A percentile compares a stretch with the other conserved stretches of the same genome.
phyloP scores from a whole-genome alignment of 768 basidiomycete species.

The Termitomyces sp. region DNA sequence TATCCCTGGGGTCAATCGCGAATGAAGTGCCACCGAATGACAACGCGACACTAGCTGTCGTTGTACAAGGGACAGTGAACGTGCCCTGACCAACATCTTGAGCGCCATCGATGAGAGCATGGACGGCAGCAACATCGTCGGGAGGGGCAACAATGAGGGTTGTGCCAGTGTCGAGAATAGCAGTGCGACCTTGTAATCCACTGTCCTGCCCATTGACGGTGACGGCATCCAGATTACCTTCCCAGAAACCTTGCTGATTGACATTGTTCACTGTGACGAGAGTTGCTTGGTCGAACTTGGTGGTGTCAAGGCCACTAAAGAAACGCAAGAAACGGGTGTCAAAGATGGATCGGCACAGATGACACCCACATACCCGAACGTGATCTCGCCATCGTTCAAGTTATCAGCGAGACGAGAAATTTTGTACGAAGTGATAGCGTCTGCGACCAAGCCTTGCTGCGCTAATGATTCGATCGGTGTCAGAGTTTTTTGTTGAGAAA shows the following conservation, averaged over 20 bases:
- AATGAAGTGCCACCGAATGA: constrained; percentile 44
- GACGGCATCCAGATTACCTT: constrained; percentile 57
- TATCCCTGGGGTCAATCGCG: constrained; percentile 61
- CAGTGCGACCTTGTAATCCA: constrained; percentile 58
- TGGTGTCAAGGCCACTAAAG: constrained; percentile 53
- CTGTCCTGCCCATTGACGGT: constrained; percentile 53
- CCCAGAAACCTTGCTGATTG: constrained; percentile 76
- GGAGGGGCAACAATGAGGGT: constrained; percentile 48
- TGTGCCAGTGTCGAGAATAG: constrained; percentile 67
- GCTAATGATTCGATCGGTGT: constrained; percentile 77
- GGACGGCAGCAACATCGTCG: constrained; percentile 35
- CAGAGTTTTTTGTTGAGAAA: constrained; percentile 60
- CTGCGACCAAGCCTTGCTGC: constrained; percentile 47
- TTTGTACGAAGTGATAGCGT: constrained; percentile 76
- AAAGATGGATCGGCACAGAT: neutral
- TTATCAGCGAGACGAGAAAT: constrained; percentile 70
- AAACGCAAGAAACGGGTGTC: neutral
- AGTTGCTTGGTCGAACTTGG: constrained; percentile 62
- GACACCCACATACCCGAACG: constrained; percentile 52
- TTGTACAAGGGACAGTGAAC: constrained; percentile 51
- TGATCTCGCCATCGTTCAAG: constrained; percentile 74
- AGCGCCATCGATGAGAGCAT: constrained; percentile 40
- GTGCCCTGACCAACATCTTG: constrained; percentile 40
- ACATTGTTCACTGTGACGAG: constrained; percentile 61
- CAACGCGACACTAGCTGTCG: constrained; percentile 39